phyloP scores from a whole-genome alignment of 805 yeast species.

The Starmerella bombicola region DNA sequence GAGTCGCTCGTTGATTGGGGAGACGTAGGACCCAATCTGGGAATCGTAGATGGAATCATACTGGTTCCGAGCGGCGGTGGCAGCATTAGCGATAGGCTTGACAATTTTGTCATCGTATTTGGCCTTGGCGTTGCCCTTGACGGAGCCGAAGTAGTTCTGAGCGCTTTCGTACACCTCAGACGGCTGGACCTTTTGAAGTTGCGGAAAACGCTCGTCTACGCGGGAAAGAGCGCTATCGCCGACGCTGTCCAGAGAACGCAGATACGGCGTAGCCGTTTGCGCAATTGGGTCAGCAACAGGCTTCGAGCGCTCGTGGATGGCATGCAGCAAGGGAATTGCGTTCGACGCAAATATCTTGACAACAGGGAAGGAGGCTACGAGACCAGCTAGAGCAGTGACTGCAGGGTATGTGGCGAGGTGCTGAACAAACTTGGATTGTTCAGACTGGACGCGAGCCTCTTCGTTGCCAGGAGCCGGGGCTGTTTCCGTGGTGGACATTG shows the following conservation, averaged over 20 bases:
- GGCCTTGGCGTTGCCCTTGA: constrained; percentile 26
- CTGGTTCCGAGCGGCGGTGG: constrained; percentile 39
- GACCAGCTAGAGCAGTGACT: constrained; percentile 45
- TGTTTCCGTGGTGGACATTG: too few relatives aligned
- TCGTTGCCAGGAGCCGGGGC: background rate
- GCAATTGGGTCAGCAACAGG: constrained; percentile 28
- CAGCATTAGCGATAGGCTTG: constrained; percentile 31
- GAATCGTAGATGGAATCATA: constrained; percentile 43
- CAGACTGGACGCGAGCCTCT: constrained; percentile 15
- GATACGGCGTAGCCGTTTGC: constrained; percentile 35
- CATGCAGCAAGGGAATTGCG: constrained; percentile 46
- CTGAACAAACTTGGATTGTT: constrained; percentile 35
- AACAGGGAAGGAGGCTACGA: constrained; percentile 46
- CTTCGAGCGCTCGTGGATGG: constrained; percentile 25
- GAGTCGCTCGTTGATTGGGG: constrained; percentile 47
- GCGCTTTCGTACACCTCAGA: constrained; percentile 36
- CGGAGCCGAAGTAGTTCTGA: constrained; percentile 30
- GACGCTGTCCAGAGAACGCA: constrained; percentile 38
- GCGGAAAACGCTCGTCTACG: constrained; percentile 51
- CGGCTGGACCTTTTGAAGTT: constrained; percentile 47
- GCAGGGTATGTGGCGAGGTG: constrained; percentile 43
- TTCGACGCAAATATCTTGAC: constrained; percentile 47
- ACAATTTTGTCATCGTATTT: constrained; percentile 38
- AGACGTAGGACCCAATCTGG: constrained; percentile 47
- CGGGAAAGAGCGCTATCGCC: constrained; percentile 44